Evolutionary conservation across 108 stramenopile species (phyloP), one percentile per base, ranked within the genome.

Genomic region (Licmophora abbreviata): DNA sequence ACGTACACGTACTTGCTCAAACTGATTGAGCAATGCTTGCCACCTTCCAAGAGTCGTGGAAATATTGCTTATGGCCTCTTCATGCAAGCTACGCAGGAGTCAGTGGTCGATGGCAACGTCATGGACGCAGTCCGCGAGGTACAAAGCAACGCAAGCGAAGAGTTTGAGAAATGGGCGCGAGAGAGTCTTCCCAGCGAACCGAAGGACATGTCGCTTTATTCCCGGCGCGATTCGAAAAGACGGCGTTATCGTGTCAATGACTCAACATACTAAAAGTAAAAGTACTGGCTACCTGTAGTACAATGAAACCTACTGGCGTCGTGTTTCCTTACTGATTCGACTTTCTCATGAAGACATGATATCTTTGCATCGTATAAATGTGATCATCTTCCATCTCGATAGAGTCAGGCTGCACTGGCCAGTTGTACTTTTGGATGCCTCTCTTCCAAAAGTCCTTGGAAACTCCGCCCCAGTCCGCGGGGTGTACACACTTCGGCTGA

Each of bases 31-130:
- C 68, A 76, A 31, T 76, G 66, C 35, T 36, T 77, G 15, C 78
- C 78, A 9, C 66, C 74, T 8, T 71, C 73, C 42, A 58, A 74
- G 41, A 65, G 73, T 27, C 56, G 76, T 11, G 83, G 83, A 32
- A 84, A 84, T 47, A 81, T 84, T 48, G 74, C 79, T 10, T 73
- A 71, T 41, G 76, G 64, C 2, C 42, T 84, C 43, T 84, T 77
- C 64, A 44, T 69, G 53, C 56, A 77, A 63, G 76, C 79, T 34
- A 33, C 52, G 51, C 44, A 71, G 34, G 62, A 78, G 54, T 71
- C 74, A 24, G 56, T 84, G n/a, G 72, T 81, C 49, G 76, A 68
- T 45, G 58, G 61, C 20, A 30, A 59, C 12, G 54, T 84, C 26
- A 62, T 81, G 4, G 55, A 51, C 29, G 56, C 74, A 25, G 53